Evolutionary conservation across 2,329 filamentous ascomycete genomes (phyloP).

Genomic region (Aspergillus ustus): DNA sequence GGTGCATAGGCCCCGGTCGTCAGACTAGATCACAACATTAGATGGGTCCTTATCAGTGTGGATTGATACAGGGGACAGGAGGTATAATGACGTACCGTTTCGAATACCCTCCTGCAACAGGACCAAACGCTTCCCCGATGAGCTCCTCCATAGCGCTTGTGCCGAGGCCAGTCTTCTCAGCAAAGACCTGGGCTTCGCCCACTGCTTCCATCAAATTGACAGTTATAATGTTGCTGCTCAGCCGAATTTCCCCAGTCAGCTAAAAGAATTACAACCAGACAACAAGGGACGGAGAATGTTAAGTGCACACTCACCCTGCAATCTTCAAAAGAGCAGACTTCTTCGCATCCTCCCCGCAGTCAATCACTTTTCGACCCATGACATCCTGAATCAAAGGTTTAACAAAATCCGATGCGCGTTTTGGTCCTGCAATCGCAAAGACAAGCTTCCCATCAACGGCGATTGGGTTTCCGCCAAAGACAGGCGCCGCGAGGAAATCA

Average conservation of each 20-base stretch:
- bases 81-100: constrained; percentile 36
- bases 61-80: neutral
- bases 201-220: constrained; percentile 52
- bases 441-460: constrained; percentile 52
- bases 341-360: constrained; percentile 49
- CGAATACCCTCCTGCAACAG: constrained; percentile 49
- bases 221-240: constrained; percentile 46
- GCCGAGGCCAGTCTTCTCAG: constrained; percentile 51
- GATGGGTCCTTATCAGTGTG: neutral
- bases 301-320: constrained; percentile 39
- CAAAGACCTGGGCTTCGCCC: constrained; percentile 52
- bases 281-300: neutral
- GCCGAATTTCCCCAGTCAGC: neutral
- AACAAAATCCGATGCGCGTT: constrained; percentile 37
- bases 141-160: constrained; percentile 48
- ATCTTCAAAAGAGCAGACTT: constrained; percentile 52
- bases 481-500: constrained; percentile 46
- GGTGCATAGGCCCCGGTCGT: constrained; percentile 51
- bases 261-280: neutral
- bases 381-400: constrained; percentile 50
- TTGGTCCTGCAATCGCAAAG: constrained; percentile 49
- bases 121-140: constrained; percentile 50
- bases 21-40: constrained; percentile 31
- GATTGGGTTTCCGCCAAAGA: constrained; percentile 51
- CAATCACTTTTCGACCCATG: constrained; percentile 49